Percentiles rank a stretch among this genome's conserved stretches.
These are phyloP conservation scores for Neofusicoccum sp. DNA, from an alignment of 2,329 filamentous ascomycete species.

Conservation along the genomic window DNA sequence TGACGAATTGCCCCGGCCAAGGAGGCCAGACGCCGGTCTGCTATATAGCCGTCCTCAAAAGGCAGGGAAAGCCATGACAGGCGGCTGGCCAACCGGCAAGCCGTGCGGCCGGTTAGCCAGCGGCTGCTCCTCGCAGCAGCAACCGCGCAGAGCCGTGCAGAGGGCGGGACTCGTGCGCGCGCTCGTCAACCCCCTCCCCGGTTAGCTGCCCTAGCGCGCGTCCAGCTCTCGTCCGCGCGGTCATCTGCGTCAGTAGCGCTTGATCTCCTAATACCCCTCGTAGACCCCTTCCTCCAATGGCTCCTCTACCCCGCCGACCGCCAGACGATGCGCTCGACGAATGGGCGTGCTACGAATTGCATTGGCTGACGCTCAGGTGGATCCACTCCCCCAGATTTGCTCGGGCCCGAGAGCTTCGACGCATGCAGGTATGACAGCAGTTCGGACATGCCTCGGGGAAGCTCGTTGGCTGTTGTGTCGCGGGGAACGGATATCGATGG, in stretches of 20 bases:
- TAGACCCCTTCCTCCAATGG: neutral
- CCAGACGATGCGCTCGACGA: neutral
- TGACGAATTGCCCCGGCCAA: no score
- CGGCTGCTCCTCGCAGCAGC: neutral
- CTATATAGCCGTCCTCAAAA: no score
- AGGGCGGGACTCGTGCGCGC: slow-evolving; percentile 3
- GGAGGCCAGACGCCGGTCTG: no score
- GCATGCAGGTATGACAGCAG: no score
- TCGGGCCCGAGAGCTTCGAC: neutral
- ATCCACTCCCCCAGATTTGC: neutral
- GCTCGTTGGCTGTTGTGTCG: neutral
- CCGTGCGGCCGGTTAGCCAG: neutral
- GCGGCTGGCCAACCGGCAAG: neutral
- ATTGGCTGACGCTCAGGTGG: neutral
- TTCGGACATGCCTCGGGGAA: neutral
- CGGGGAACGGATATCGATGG: slow-evolving; percentile 13
- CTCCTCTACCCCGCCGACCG: neutral
- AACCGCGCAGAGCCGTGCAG: slow-evolving; percentile 10
- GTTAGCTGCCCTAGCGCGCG: neutral
- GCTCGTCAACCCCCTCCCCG: neutral
- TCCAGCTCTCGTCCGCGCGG: no score
- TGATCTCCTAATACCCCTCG: no score
- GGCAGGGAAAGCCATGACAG: neutral
- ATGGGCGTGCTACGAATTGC: neutral
- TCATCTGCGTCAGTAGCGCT: no score